Conservation (phyloP, 1,139 yeast species). For the Nadsonia commutata region DNA sequence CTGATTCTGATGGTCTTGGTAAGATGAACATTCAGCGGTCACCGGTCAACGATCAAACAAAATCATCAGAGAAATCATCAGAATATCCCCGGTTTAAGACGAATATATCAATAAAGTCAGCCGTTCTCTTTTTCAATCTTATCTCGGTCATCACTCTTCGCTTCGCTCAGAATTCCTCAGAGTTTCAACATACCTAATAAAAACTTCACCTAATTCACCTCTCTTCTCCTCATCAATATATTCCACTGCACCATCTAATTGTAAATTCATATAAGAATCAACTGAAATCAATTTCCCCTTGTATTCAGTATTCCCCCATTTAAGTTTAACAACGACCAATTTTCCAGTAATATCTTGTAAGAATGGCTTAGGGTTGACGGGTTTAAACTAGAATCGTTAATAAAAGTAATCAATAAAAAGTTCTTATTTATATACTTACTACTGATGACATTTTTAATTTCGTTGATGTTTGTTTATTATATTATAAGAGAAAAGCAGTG, state of each 20-base stretch:
- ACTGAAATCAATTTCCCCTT: conserved; percentile 66
- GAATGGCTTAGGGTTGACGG: conserved; percentile 84
- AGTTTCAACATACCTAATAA: conserved; percentile 51
- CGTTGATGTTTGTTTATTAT: background rate
- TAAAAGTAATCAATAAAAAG: too few relatives aligned
- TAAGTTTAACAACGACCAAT: conserved; percentile 67
- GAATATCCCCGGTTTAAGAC: background rate
- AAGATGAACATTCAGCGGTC: background rate
- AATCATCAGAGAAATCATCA: too few relatives aligned
- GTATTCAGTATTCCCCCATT: conserved; percentile 90
- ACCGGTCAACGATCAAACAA: background rate
- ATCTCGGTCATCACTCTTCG: conserved; percentile 19
- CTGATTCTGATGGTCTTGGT: too few relatives aligned
- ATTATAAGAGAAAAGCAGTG: too few relatives aligned
- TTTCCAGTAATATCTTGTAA: conserved; percentile 58
- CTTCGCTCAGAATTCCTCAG: too few relatives aligned
- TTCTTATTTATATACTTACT: background rate
- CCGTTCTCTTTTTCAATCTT: conserved; percentile 17
- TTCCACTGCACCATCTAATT: conserved; percentile 59
- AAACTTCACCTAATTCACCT: conserved; percentile 63
- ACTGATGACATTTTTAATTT: background rate
- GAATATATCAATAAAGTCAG: background rate
- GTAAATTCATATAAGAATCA: conserved; percentile 88
- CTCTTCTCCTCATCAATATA: conserved; percentile 36
- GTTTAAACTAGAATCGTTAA: conserved; percentile 37